These are phyloP conservation scores for Stylonectria norvegica DNA, from an alignment of 2,329 filamentous ascomycete genomes.

Conservation along the genomic window DNA sequence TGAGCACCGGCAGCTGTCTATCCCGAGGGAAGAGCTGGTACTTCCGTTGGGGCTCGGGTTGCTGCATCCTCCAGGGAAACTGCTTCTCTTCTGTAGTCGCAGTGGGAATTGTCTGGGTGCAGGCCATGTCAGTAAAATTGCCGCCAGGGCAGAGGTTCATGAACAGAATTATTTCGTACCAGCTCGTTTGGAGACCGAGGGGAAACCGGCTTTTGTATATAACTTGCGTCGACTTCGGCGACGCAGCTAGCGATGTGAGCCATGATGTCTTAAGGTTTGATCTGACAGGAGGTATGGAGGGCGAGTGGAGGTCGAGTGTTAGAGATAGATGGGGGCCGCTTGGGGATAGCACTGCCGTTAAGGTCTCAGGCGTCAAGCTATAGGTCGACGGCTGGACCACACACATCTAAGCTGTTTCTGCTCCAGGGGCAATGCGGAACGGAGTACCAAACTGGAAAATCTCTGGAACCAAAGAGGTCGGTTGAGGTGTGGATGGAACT, in stretches of 20 bases:
- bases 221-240: conserved; percentile 45
- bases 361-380: conserved; percentile 16
- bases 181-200: conserved; percentile 44
- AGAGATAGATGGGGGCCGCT: conserved; percentile 23
- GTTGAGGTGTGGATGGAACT: conserved; percentile 23
- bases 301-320: conserved; percentile 24
- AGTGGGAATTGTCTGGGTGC: conserved; percentile 20
- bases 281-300: conserved; percentile 17
- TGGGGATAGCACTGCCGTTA: conserved; percentile 19
- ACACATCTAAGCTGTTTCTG: conserved; percentile 26
- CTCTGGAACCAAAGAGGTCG: no score
- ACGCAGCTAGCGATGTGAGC: conserved; percentile 62
- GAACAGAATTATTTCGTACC: no score
- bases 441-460: no score
- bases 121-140: no score
- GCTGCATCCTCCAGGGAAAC: conserved; percentile 58
- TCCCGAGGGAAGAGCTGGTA: conserved; percentile 60
- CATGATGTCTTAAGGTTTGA: conserved; percentile 41
- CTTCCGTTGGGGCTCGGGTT: conserved; percentile 49
- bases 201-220: conserved; percentile 51
- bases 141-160: no score
- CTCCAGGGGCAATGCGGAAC: conserved; percentile 21
- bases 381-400: conserved; percentile 19
- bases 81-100: conserved; percentile 43
- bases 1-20: conserved; percentile 42